These are phyloP conservation scores for Microdochium trichocladiopsis DNA, from an alignment of 2,329 filamentous ascomycete genomes.

Conservation along the genomic window DNA sequence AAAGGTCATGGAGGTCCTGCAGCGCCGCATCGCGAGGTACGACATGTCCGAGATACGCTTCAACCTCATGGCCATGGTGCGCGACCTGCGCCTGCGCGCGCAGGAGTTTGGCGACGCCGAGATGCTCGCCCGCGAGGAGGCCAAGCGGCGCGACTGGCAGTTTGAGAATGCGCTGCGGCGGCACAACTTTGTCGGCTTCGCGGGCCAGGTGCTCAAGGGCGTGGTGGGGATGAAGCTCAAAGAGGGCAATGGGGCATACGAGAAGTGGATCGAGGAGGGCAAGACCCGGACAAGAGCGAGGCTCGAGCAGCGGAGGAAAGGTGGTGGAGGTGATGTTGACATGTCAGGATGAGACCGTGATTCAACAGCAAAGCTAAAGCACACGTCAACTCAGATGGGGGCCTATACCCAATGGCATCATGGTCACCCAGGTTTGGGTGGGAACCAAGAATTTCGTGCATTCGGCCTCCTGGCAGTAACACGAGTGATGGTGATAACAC, in stretches of 20 bases:
- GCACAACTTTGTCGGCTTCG: constrained; percentile 96
- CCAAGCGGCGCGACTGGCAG: constrained; percentile 78
- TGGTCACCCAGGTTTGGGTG: too few species aligned
- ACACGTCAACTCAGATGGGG: too few species aligned
- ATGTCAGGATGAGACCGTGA: constrained; percentile 31
- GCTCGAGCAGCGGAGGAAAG: constrained; percentile 28
- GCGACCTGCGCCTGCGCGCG: constrained; percentile 72
- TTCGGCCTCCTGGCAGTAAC: too few species aligned
- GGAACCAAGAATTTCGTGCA: too few species aligned
- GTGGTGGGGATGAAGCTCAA: constrained; percentile 70
- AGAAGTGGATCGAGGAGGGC: constrained; percentile 65
- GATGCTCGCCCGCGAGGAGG: constrained; percentile 69
- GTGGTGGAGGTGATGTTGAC: constrained; percentile 26
- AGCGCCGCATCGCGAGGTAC: constrained; percentile 77
- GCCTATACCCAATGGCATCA: too few species aligned
- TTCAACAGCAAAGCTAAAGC: too few species aligned
- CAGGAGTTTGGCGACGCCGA: constrained; percentile 78
- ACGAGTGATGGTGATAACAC: too few species aligned
- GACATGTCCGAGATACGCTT: constrained; percentile 85
- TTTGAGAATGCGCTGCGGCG: constrained; percentile 90
- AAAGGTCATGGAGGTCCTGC: constrained; percentile 80
- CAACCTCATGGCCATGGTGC: constrained; percentile 88
- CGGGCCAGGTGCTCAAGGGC: constrained; percentile 81
- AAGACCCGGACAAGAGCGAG: constrained; percentile 45
- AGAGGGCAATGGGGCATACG: constrained; percentile 59